Conservation (phyloP, 208 protist genomes). For the Leishmania gerbilli region DNA sequence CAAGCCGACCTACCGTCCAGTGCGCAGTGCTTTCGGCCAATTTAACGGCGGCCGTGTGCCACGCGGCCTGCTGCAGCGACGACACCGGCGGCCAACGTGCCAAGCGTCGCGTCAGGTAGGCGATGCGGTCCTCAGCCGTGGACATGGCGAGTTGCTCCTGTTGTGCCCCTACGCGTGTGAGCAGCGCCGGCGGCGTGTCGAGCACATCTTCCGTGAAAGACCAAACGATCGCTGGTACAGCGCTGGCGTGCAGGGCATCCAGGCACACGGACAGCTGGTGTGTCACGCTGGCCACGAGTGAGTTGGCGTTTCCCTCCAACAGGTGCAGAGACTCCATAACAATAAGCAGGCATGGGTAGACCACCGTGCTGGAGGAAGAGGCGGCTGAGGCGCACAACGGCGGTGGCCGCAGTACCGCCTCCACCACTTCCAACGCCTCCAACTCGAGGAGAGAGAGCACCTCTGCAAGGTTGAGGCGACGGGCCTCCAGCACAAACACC, state of each 20-base stretch:
- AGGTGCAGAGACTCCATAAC: conserved; percentile 51
- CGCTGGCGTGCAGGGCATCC: conserved; percentile 33
- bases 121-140: conserved; percentile 31
- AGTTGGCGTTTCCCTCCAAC: conserved; percentile 35
- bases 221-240: conserved; percentile 20
- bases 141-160: conserved; percentile 35
- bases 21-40: conserved; percentile 32
- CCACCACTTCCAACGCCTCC: conserved; percentile 49
- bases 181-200: conserved; percentile 9
- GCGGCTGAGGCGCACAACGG: conserved; percentile 2
- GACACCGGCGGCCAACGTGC: not conserved
- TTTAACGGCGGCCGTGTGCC: conserved; percentile 4
- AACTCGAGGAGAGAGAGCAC: conserved; percentile 49
- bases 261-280: conserved; percentile 52
- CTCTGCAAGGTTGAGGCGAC: conserved; percentile 39
- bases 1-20: conserved; percentile 17
- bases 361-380: not conserved
- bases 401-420: conserved; percentile 32
- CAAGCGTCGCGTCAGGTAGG: conserved; percentile 25
- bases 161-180: conserved; percentile 18
- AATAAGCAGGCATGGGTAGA: conserved; percentile 37
- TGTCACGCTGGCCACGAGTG: conserved; percentile 36
- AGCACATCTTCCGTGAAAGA: conserved; percentile 23
- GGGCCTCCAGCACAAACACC: conserved; percentile 39
- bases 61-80: not conserved